Conservation (phyloP, 106 monocot genomes). For the Dendrobium officinale region DNA sequence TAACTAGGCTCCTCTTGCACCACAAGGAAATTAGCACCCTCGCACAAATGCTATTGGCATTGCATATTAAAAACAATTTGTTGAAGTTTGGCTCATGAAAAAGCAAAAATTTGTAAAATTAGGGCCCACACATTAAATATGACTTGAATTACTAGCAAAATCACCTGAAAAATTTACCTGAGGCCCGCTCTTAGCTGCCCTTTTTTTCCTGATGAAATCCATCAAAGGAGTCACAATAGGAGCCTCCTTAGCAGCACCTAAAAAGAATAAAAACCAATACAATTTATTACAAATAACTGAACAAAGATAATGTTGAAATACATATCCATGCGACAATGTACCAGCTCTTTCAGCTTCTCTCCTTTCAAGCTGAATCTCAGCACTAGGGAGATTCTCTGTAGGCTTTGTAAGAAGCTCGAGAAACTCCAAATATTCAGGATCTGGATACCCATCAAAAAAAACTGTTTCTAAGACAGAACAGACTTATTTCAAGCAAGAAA, state of each 20-base stretch:
- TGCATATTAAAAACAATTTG: background rate
- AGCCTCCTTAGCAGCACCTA: slow-evolving; percentile 55
- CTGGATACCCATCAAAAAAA: slow-evolving; percentile 40
- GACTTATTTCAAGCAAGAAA: background rate
- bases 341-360: slow-evolving; percentile 88
- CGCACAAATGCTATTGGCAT: background rate
- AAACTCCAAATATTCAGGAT: slow-evolving; percentile 77
- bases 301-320: background rate
- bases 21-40: background rate
- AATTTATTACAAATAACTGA: background rate
- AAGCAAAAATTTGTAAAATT: background rate
- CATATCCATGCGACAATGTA: slow-evolving; percentile 12
- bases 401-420: slow-evolving; percentile 67
- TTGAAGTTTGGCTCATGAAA: background rate
- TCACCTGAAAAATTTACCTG: slow-evolving; percentile 37
- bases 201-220: slow-evolving; percentile 83
- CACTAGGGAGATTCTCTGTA: slow-evolving; percentile 78
- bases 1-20: background rate
- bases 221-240: slow-evolving; percentile 80
- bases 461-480: slow-evolving; percentile 17
- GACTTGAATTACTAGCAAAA: background rate
- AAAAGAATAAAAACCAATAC: background rate
- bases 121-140: background rate
- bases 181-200: slow-evolving; percentile 74
- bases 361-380: slow-evolving; percentile 87